Percentiles rank a stretch among this genome's conserved stretches.
Conservation (phyloP, 352 stramenopile genomes). For the Pythium pyrilobum region DNA sequence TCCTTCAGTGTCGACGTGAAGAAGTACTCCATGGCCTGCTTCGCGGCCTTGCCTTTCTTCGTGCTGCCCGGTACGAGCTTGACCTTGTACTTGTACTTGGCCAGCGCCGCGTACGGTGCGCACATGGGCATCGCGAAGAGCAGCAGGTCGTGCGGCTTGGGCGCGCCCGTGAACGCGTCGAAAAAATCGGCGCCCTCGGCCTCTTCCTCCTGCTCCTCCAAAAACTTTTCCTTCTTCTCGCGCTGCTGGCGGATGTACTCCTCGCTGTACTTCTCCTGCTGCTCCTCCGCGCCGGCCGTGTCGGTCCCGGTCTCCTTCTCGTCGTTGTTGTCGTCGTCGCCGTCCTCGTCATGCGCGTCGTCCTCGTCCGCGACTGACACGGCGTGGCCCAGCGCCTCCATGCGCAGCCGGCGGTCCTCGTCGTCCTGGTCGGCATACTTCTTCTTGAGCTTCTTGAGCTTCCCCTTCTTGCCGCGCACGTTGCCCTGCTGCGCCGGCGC, state of each 20-base stretch:
- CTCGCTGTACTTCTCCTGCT: conserved; percentile 17
- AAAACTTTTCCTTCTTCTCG: conserved; percentile 78
- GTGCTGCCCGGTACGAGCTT: conserved; percentile 86
- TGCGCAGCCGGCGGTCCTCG: conserved; percentile 90
- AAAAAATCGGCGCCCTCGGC: conserved; percentile 76
- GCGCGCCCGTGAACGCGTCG: conserved; percentile 77
- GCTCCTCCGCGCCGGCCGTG: not conserved
- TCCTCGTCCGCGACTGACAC: conserved; percentile 25
- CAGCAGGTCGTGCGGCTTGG: conserved; percentile 76
- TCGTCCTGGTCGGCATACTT: conserved; percentile 97
- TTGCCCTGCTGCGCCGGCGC: conserved; percentile 22
- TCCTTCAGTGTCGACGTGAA: conserved; percentile 63
- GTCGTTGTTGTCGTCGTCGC: conserved; percentile 7
- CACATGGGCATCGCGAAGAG: conserved; percentile 90
- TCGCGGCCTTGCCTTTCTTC: conserved; percentile 90
- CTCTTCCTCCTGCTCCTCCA: conserved; percentile 84
- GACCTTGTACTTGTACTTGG: conserved; percentile 91
- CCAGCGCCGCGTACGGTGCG: conserved; percentile 81
- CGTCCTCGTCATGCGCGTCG: conserved; percentile 12
- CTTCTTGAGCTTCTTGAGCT: conserved; percentile 93
- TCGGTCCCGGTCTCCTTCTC: not conserved
- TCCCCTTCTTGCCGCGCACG: conserved; percentile 91
- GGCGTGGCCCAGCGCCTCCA: conserved; percentile 85
- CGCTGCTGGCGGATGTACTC: conserved; percentile 69
- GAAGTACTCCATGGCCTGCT: conserved; percentile 85